Evolutionary conservation across 345 rosid species (phyloP).

Genomic region (Eucalyptus shirleyi): DNA sequence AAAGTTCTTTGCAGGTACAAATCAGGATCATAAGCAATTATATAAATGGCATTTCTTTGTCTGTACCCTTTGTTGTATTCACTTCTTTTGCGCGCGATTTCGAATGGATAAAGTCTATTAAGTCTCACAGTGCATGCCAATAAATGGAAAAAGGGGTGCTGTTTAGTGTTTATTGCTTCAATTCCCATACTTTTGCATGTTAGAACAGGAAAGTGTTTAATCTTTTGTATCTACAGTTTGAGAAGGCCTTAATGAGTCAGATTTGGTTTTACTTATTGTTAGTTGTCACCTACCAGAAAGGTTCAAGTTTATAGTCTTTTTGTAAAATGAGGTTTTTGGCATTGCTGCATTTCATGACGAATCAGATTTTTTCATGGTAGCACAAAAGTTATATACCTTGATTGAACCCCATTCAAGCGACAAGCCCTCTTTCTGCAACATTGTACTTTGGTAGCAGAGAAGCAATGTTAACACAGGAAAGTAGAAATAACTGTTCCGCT

Average conservation of each 20-base stretch:
- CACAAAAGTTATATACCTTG: background rate
- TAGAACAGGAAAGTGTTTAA: too few species aligned
- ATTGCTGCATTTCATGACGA: background rate
- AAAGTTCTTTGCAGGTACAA: conserved; percentile 86
- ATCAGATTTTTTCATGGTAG: background rate
- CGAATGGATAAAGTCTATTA: background rate
- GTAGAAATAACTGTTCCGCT: background rate
- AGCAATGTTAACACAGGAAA: background rate
- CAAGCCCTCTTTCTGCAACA: background rate
- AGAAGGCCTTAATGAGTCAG: background rate
- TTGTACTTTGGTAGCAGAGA: background rate
- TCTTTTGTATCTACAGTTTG: background rate
- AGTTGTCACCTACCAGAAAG: background rate
- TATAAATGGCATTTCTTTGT: background rate
- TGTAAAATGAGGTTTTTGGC: background rate
- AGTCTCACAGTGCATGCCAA: background rate
- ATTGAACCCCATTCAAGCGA: background rate
- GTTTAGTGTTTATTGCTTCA: background rate
- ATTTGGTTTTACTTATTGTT: background rate
- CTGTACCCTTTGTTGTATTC: background rate
- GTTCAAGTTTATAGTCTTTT: background rate
- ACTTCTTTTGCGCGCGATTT: background rate
- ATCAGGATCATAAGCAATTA: conserved; percentile 16
- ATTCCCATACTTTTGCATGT: background rate
- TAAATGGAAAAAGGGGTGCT: background rate